Evolutionary conservation across 257 asterid species (phyloP).

Genomic region (Gynochthodes officinalis): DNA sequence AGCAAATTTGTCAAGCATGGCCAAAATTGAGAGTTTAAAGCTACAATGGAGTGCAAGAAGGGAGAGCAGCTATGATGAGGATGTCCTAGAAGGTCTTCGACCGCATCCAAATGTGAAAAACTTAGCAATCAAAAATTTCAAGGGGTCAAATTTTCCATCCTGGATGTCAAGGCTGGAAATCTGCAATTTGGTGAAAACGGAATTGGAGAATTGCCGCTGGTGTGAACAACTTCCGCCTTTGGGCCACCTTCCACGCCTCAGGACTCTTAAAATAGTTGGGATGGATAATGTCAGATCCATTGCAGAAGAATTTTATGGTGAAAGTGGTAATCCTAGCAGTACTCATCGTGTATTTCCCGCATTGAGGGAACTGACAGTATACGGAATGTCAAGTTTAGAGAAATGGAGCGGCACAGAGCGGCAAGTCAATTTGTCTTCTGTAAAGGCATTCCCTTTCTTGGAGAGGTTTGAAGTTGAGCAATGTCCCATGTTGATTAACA

Average conservation of each 20-base stretch:
- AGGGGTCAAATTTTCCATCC: slow-evolving; percentile 14
- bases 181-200: background rate
- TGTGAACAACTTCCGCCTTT: slow-evolving; percentile 25
- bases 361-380: background rate
- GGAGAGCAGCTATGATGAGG: background rate
- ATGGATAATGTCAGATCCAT: background rate
- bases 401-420: slow-evolving; percentile 14
- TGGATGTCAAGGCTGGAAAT: slow-evolving; percentile 16
- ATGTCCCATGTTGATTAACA: background rate
- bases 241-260: slow-evolving; percentile 26
- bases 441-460: background rate
- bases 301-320: background rate
- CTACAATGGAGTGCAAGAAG: background rate
- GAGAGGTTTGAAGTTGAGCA: slow-evolving; percentile 14
- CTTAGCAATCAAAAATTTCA: background rate
- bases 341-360: slow-evolving; percentile 5
- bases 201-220: background rate
- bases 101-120: slow-evolving; percentile 23
- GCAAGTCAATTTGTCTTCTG: background rate
- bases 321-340: background rate
- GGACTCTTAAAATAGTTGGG: background rate
- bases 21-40: background rate
- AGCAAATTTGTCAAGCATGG: background rate
- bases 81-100: slow-evolving; percentile 25
- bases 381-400: slow-evolving; percentile 11